phyloP scores from a whole-genome alignment of 1,139 yeast genomes.

The Yamadazyma oceani region DNA sequence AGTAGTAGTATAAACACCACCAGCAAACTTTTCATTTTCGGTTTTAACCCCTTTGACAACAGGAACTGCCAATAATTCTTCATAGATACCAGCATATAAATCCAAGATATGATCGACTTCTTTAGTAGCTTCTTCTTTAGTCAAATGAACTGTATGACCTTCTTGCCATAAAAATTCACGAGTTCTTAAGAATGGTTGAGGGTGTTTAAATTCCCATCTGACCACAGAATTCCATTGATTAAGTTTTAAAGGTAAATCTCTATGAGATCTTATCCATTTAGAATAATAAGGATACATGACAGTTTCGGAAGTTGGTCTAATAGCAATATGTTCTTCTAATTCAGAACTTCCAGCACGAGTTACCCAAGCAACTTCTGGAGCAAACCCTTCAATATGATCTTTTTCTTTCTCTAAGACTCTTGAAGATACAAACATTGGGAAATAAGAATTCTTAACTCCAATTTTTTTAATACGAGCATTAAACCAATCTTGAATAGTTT shows the following conservation, averaged over 20 bases:
- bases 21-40: conserved; percentile 97
- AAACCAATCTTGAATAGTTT: conserved; percentile 85
- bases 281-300: conserved; percentile 99
- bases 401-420: conserved; percentile 94
- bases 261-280: conserved; percentile 97
- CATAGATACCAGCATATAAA: conserved; percentile 80
- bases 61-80: conserved; percentile 94
- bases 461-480: conserved; percentile 74
- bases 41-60: conserved; percentile 94
- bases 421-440: conserved; percentile 97
- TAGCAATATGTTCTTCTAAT: conserved; percentile 96
- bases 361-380: conserved; percentile 99
- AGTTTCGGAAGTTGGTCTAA: conserved; percentile 98
- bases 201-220: conserved; percentile 99
- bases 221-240: conserved; percentile 99
- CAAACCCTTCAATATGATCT: conserved; percentile 98
- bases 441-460: conserved; percentile 93
- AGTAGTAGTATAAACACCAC: conserved; percentile 94
- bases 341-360: conserved; percentile 94
- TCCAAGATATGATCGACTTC: conserved; percentile 89
- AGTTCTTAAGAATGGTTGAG: conserved; percentile 98
- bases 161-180: conserved; percentile 99
- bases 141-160: conserved; percentile 97
- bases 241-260: conserved; percentile 93
- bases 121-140: conserved; percentile 70